Base-by-base conservation (phyloP, 768 basidiomycete genomes). In the Boletus huronensis region DNA sequence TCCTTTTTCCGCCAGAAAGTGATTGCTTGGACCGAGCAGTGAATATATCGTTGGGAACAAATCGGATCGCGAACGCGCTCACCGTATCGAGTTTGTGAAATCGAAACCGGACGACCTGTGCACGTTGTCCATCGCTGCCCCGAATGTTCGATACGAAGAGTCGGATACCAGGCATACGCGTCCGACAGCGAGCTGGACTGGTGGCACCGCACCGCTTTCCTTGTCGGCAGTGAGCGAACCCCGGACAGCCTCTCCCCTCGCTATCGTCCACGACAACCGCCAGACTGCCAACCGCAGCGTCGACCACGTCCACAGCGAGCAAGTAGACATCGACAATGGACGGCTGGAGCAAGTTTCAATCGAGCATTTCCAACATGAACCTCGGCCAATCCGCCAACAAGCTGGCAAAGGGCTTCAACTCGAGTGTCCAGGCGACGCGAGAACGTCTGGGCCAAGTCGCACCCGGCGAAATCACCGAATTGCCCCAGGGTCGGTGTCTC, bases 381-480 rank as follows among this genome's bases (percentile, higher is more conserved):
- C 67, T 93, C 55, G 79, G 85, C 40, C 83, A 88, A 69, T 87
- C 85, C 1, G 88, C 88, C 49, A 83, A 75, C 66, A 90, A 84
- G 75, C 52, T 93, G 57, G 78, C 84, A 50, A 93, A 90, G 73
- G 86, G 87, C 59, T 83, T 94, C 75, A 85, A 78, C 64, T 87
- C 85, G 23, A 85, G 85, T 62, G 84, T 93, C 3, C 92, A 94
- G 72, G 90, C 91, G 3, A 92, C 92, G 23, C 82, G 74, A 66
- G 96, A 98, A 73, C 80, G 88, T 46, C 77, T 98, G 4, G 96
- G 96, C 21, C 89, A 94, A n/a, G 82, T 96, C 53, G 81, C 91
- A 4, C 80, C 88, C 6, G 93, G 93, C 59, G 97, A 97, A 62
- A 94, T 98, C 67, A 98, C 96, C 8, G 97, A 98, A 73, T 80